Evolutionary conservation across 2,329 filamentous ascomycete genomes (phyloP), one percentile per base, ranked within the genome.

Genomic region (Aphanoascus verrucosus): DNA sequence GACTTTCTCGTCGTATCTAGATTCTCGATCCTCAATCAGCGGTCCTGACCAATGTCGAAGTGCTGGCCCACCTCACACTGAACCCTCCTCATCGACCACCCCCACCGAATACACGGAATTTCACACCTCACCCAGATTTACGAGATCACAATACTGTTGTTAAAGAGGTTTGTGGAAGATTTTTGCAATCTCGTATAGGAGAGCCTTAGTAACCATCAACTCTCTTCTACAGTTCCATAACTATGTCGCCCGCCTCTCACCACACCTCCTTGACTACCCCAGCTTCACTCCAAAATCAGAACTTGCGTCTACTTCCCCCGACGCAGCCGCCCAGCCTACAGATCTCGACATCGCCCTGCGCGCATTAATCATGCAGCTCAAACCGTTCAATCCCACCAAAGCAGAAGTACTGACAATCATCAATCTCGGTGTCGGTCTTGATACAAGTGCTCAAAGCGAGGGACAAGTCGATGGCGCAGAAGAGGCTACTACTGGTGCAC

Each of bases 321-420:
- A 32, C 31, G 17, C 40, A 19, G 34, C 41, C 14, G 43, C 54
- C 53, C 9, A 52, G 46, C 40, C 31, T 9, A 71, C 69, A 14
- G 64, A 66, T 0, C 63, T 72, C 37, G 71, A 73, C 45, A 55
- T 57, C 3, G 70, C 70, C 1, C 60, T 74, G 14, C 65, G 66
- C 7, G 59, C 64, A 7, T 60, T 74, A 3, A 63, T 74, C 20
- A 59, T 58, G 1, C 61, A 62, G 12, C 56, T 74, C 5, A 63
- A 67, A 42, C 68, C 69, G 0, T 74, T 67, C 47, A 66, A 65
- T 14, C 61, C 75, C 15, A 74, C 72, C 28, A 75, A 75, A 59
- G 71, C 69, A 0, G 73, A 75, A 59, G 69, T 72, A 8, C 57
- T 74, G 15, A 73, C 70, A 65, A 67, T 75, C 49, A 58, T 75